Evolutionary conservation across 2,329 filamentous ascomycete genomes (phyloP).

Genomic region (Diaporthe caulivora): DNA sequence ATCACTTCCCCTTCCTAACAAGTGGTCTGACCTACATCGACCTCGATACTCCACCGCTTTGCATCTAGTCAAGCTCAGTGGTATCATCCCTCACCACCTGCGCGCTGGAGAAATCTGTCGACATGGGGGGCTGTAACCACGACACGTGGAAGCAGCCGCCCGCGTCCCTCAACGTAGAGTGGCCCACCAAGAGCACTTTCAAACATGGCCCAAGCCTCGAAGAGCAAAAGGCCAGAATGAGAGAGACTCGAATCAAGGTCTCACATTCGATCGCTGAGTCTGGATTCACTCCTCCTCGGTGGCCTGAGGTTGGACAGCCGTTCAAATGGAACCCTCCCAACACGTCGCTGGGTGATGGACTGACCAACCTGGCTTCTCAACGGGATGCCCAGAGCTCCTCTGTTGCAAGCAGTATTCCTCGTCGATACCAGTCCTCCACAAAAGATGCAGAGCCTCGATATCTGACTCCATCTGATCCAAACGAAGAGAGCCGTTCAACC

Average conservation of each 20-base stretch:
- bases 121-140: conserved; percentile 23
- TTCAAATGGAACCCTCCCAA: conserved; percentile 16
- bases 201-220: conserved; percentile 26
- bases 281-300: conserved; percentile 1
- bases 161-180: conserved; percentile 24
- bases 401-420: conserved; percentile 10
- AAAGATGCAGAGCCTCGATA: background rate
- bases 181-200: conserved; percentile 16
- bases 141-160: conserved; percentile 29
- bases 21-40: background rate
- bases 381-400: background rate
- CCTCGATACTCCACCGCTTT: too few species aligned
- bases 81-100: background rate
- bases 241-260: conserved; percentile 24
- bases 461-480: background rate
- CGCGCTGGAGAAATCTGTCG: background rate
- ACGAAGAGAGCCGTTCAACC: background rate
- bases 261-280: conserved; percentile 6
- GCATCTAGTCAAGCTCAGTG: background rate
- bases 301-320: conserved; percentile 26
- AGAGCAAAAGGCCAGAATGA: conserved; percentile 28
- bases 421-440: conserved; percentile 10
- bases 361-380: background rate
- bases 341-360: background rate
- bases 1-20: background rate